Evolutionary conservation across 2,329 filamentous ascomycete species (phyloP).

Genomic region (Sclerotiophoma versabilis): DNA sequence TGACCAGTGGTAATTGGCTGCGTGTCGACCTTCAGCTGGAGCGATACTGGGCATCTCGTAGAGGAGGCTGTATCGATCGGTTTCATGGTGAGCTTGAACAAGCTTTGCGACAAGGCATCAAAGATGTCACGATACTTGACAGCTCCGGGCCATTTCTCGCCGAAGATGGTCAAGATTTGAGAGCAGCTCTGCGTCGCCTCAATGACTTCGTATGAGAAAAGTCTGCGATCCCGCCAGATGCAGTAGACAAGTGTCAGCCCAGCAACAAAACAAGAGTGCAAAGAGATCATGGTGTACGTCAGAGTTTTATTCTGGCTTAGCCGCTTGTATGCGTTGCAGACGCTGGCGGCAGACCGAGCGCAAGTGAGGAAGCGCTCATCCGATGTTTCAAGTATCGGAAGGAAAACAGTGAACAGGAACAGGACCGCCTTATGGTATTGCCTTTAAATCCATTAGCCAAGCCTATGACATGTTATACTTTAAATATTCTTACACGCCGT

Average conservation of each 20-base stretch:
- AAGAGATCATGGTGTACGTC: constrained; percentile 36
- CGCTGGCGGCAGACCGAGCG: constrained; percentile 33
- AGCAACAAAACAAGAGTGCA: constrained; percentile 39
- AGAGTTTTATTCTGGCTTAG: constrained; percentile 35
- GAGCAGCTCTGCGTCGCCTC: constrained; percentile 36
- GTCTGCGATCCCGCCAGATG: constrained; percentile 33
- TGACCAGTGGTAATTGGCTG: neutral
- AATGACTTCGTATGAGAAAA: constrained; percentile 36
- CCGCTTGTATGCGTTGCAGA: constrained; percentile 35
- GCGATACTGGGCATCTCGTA: neutral
- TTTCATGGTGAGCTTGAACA: constrained; percentile 22
- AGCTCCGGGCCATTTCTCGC: constrained; percentile 38
- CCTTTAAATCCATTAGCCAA: neutral
- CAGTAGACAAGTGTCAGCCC: constrained; percentile 37
- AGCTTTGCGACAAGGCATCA: constrained; percentile 29
- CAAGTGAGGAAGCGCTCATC: constrained; percentile 33
- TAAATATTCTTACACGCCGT: constrained; percentile 17
- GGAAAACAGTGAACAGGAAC: constrained; percentile 32
- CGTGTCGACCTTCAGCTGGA: neutral
- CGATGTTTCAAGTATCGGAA: constrained; percentile 26
- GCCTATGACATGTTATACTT: neutral
- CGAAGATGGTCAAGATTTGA: constrained; percentile 36
- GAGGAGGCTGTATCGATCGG: neutral
- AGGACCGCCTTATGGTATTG: constrained; percentile 40
- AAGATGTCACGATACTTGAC: constrained; percentile 41